Conservation (phyloP, 1,284 basidiomycete genomes). For the Athelia sp. region DNA sequence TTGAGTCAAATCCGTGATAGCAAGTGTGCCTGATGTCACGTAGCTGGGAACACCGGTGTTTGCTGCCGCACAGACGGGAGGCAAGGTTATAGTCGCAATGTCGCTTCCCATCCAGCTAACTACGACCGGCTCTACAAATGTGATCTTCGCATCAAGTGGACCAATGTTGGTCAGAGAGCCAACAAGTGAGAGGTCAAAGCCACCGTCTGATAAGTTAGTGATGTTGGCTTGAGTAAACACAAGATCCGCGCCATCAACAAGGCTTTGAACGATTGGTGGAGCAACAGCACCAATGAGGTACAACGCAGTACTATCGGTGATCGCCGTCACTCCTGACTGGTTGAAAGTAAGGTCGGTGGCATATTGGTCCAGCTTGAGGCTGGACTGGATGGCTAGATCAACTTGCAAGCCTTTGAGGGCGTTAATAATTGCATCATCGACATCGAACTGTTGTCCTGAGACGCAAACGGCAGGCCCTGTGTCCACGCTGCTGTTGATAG, state of each 20-base stretch:
- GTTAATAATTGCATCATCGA: conserved; percentile 57
- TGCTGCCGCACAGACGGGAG: conserved; percentile 68
- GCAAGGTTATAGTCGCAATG: conserved; percentile 63
- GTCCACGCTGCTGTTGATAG: conserved; percentile 54
- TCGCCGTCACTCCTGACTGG: conserved; percentile 56
- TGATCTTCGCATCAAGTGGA: conserved; percentile 61
- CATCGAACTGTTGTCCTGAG: conserved; percentile 64
- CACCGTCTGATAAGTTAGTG: conserved; percentile 40
- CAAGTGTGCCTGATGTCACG: conserved; percentile 42
- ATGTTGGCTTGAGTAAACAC: conserved; percentile 34
- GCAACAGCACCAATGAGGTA: conserved; percentile 69
- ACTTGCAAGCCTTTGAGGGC: conserved; percentile 57
- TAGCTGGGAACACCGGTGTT: conserved; percentile 67
- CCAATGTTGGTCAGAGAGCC: conserved; percentile 60
- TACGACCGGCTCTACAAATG: conserved; percentile 55
- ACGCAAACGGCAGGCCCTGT: conserved; percentile 46
- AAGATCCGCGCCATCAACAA: conserved; percentile 58
- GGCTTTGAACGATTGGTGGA: conserved; percentile 60
- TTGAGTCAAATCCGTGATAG: conserved; percentile 48
- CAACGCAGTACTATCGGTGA: conserved; percentile 58
- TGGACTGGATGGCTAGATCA: conserved; percentile 43
- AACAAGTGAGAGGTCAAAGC: conserved; percentile 54
- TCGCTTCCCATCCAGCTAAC: conserved; percentile 65
- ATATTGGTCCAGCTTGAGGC: conserved; percentile 56
- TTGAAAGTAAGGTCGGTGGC: conserved; percentile 58